Percentiles rank a stretch among this genome's conserved stretches.
These are phyloP conservation scores for Trichophyton mentagrophytes DNA, from an alignment of 2,329 filamentous ascomycete genomes.

Conservation along the genomic window DNA sequence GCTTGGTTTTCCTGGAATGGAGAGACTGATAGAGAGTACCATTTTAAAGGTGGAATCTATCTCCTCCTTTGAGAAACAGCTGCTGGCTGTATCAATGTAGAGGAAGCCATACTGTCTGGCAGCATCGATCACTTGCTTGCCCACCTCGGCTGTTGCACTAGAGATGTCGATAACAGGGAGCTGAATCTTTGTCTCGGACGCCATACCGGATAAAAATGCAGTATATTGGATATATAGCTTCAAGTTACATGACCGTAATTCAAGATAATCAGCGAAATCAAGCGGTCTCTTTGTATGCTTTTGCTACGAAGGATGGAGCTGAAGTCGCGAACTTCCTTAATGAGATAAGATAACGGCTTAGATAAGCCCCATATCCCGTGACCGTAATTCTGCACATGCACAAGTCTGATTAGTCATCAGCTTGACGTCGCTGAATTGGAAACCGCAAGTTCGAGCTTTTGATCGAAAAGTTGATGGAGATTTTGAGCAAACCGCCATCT, in stretches of 20 bases:
- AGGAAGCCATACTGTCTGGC: conserved; percentile 78
- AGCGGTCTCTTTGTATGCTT: background rate
- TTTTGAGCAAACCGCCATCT: background rate
- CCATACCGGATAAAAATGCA: background rate
- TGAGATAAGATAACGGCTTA: background rate
- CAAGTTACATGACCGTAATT: background rate
- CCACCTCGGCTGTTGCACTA: conserved; percentile 46
- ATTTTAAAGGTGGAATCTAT: conserved; percentile 62
- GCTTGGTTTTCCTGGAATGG: background rate
- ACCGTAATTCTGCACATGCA: background rate
- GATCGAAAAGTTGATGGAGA: background rate
- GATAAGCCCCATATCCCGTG: background rate
- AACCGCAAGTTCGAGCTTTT: background rate
- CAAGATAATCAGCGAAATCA: background rate
- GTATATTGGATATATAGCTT: background rate
- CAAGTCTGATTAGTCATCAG: background rate
- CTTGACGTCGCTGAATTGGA: background rate
- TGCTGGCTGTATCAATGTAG: conserved; percentile 65
- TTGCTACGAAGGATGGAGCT: background rate
- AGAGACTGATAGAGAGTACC: conserved; percentile 34
- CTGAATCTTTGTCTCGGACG: conserved; percentile 17
- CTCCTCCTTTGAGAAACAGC: conserved; percentile 52
- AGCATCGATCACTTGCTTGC: conserved; percentile 59
- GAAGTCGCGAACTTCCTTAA: background rate
- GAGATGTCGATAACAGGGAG: conserved; percentile 81